These are phyloP conservation scores for Aspergillus hiratsukae DNA, from an alignment of 2,329 filamentous ascomycete genomes.

Conservation along the genomic window DNA sequence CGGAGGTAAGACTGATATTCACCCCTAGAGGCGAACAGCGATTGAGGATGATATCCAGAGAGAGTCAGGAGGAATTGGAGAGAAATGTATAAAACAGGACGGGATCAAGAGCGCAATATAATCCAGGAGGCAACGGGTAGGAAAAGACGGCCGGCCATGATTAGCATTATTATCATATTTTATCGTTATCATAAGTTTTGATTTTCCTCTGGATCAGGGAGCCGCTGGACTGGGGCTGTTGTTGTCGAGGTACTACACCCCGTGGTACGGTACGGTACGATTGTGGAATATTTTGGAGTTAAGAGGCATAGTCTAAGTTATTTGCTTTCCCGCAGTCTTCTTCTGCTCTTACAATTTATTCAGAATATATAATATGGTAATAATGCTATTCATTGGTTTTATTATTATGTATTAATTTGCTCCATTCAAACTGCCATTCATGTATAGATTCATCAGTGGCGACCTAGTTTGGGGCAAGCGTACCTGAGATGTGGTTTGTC, in stretches of 20 bases:
- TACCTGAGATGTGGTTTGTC: constrained; percentile 9
- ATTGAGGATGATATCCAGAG: neutral
- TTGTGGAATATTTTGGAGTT: neutral
- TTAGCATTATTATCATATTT: constrained; percentile 15
- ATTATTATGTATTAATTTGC: neutral
- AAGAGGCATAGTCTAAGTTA: neutral
- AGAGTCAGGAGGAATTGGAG: neutral
- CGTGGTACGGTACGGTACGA: constrained; percentile 15
- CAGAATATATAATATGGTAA: neutral
- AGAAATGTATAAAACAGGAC: neutral
- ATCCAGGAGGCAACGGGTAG: neutral
- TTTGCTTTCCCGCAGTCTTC: neutral
- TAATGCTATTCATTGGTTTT: neutral
- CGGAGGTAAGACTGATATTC: neutral
- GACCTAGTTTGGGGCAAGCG: constrained; percentile 3
- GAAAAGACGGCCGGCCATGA: constrained; percentile 7
- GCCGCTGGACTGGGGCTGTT: constrained; percentile 14
- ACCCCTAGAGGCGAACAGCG: neutral
- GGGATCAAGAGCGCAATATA: neutral
- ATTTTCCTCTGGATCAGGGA: constrained; percentile 12
- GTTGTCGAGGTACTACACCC: constrained; percentile 9
- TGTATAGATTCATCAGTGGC: constrained; percentile 6
- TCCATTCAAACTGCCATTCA: neutral
- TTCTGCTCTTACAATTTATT: neutral
- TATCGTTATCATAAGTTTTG: constrained; percentile 13